These are phyloP conservation scores for Fusarium irregulare DNA, from an alignment of 2,329 filamentous ascomycete species.

Conservation along the genomic window DNA sequence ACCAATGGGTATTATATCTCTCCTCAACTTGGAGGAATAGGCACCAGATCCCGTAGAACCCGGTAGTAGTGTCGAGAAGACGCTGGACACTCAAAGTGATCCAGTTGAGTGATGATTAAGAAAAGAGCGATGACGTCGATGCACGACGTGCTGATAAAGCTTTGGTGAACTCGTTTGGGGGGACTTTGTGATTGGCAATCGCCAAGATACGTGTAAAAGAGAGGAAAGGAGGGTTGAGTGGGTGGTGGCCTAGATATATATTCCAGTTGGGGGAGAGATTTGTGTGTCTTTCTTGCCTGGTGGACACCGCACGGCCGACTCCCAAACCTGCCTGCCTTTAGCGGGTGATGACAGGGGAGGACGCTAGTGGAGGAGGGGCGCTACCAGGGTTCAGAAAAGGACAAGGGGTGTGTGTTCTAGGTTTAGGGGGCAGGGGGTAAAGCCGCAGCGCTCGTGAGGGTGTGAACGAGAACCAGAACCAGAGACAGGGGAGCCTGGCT, in stretches of 20 bases:
- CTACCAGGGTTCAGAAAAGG: conserved; percentile 43
- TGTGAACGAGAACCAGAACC: conserved; percentile 12
- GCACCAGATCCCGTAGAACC: conserved; percentile 48
- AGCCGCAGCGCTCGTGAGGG: conserved; percentile 21
- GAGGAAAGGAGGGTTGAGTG: conserved; percentile 45
- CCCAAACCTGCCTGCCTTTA: conserved; percentile 40
- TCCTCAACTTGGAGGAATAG: conserved; percentile 49
- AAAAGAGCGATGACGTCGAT: conserved; percentile 48
- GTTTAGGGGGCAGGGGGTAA: conserved; percentile 34
- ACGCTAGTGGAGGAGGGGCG: conserved; percentile 30
- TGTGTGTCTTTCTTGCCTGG: conserved; percentile 33
- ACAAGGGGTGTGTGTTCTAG: conserved; percentile 12
- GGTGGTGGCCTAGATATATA: conserved; percentile 51
- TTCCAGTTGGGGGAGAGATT: conserved; percentile 38
- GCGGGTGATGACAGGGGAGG: conserved; percentile 35
- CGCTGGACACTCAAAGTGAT: conserved; percentile 46
- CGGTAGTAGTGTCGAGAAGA: conserved; percentile 45
- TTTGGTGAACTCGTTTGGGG: conserved; percentile 29
- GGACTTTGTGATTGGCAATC: conserved; percentile 52
- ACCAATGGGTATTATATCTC: conserved; percentile 52
- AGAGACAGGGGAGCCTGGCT: conserved; percentile 31
- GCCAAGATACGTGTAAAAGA: conserved; percentile 52
- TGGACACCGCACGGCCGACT: conserved; percentile 37
- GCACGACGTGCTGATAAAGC: conserved; percentile 40
- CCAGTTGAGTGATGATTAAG: conserved; percentile 38